Evolutionary conservation across 768 basidiomycete species (phyloP), one percentile per base, ranked within the genome.

Genomic region (Termitomyces eurrhizus): DNA sequence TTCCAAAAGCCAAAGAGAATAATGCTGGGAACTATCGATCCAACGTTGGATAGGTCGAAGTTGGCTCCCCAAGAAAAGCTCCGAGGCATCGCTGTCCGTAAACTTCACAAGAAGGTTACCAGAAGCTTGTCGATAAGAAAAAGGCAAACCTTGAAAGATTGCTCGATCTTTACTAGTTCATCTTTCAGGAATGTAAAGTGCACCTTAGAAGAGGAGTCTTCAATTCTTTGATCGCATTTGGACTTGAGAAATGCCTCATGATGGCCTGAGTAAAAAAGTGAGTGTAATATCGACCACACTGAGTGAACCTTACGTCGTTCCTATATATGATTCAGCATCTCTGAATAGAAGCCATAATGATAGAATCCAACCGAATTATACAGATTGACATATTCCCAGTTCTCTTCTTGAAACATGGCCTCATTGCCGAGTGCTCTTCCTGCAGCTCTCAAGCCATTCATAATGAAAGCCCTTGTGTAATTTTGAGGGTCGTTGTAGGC

Each of bases 1-100:
- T 72, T 98, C 94, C 46, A 98, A 80, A 9, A 98, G 82, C 91
- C 93, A 98, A 33, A 98, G 76, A 1, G 91, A 90, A 71, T 95
- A 96, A 51, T 81, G 82, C 26, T 80, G 75, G 33, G 81, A 76
- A 53, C 78, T 79, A 67, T 96, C 93, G 42, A 78, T 85, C 96
- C 95, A 99, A 35, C 88, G 83, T 65, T 93, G 85, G 50, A 98
- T 79, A 7, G 92, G 86, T 5, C 95, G 84, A n/a, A 99, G 77
- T 58, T 91, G 85, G 6, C 88, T 83, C 29, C 85, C 77, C 0
- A 83, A 71, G 70, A 98, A 97, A 35, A 98, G 78, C 0, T 75
- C 70, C 59, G 83, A 80, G 0, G 84, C 84, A 65, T 95, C 93
- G 5, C 65, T 68, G 33, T 88, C 85, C 0, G 93, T 93, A 70